Percentiles rank a stretch among this genome's conserved stretches.
Conservation (phyloP, 805 yeast species). For the Wickerhamomyces silvicola region DNA sequence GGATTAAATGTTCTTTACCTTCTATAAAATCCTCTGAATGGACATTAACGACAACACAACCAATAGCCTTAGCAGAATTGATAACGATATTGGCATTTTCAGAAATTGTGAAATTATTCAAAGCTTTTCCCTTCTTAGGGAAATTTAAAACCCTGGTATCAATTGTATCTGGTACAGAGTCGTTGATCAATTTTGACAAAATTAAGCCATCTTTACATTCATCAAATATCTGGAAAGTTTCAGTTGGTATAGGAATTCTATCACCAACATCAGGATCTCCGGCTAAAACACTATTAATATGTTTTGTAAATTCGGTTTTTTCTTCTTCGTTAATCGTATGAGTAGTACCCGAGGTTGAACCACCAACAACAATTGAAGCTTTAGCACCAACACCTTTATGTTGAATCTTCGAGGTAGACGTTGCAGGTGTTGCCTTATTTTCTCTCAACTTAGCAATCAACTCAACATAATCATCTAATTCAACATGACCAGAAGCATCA, state of each 20-base stretch:
- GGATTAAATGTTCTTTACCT: constrained; percentile 86
- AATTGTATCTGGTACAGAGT: constrained; percentile 96
- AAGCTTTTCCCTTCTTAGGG: constrained; percentile 71
- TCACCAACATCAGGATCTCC: constrained; percentile 84
- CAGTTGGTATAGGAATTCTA: constrained; percentile 86
- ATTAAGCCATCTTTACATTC: constrained; percentile 95
- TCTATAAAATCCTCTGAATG: constrained; percentile 94
- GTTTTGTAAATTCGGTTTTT: constrained; percentile 91
- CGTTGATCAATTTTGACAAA: constrained; percentile 88
- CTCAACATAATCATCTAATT: constrained; percentile 88
- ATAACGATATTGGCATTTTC: constrained; percentile 97
- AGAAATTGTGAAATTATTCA: constrained; percentile 91
- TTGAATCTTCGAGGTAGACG: constrained; percentile 30
- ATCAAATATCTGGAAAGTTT: constrained; percentile 91
- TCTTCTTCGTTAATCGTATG: constrained; percentile 98
- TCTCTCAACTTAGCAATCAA: constrained; percentile 76
- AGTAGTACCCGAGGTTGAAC: constrained; percentile 84
- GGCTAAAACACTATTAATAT: constrained; percentile 83
- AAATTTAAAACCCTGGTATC: constrained; percentile 94
- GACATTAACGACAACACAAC: constrained; percentile 95
- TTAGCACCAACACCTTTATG: constrained; percentile 50
- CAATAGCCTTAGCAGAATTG: constrained; percentile 98
- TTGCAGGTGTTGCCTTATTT: constrained; percentile 26
- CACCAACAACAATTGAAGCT: constrained; percentile 77
- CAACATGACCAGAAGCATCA: constrained; percentile 96